Conservation (phyloP, 1,284 basidiomycete species). For the Tausonia pullulans region DNA sequence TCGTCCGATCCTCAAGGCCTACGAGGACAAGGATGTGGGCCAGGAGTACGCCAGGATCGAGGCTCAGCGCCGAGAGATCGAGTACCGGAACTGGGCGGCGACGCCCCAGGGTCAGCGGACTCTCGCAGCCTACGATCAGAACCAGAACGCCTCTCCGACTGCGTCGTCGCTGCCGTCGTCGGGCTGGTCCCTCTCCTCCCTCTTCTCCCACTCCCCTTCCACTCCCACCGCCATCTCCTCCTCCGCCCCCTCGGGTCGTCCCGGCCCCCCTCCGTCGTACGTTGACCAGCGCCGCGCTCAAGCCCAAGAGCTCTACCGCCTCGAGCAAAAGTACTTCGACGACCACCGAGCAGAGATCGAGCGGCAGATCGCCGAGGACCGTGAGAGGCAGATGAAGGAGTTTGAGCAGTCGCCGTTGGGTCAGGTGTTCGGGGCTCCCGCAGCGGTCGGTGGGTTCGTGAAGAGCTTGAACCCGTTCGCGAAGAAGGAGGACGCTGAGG, state of each 20-base stretch:
- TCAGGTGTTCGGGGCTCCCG: neutral
- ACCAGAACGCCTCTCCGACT: neutral
- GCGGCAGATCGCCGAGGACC: slow-evolving; percentile 55
- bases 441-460: neutral
- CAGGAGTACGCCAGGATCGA: slow-evolving; percentile 80
- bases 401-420: neutral
- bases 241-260: slow-evolving; percentile 41
- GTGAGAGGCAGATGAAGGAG: slow-evolving; percentile 33
- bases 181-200: slow-evolving; percentile 1
- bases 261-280: slow-evolving; percentile 47
- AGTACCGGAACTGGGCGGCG: slow-evolving; percentile 12
- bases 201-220: slow-evolving; percentile 6
- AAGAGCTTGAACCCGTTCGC: no score
- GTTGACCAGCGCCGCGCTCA: slow-evolving; percentile 82
- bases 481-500: no score
- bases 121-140: neutral
- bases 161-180: slow-evolving; percentile 4
- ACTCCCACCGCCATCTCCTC: slow-evolving; percentile 22
- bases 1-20: slow-evolving; percentile 71
- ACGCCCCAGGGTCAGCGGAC: slow-evolving; percentile 6
- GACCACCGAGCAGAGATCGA: slow-evolving; percentile 74
- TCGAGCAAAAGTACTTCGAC: slow-evolving; percentile 78
- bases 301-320: slow-evolving; percentile 69
- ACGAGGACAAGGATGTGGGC: slow-evolving; percentile 77
- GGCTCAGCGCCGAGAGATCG: slow-evolving; percentile 43